Percentiles rank a stretch among this genome's conserved stretches.
Conservation (phyloP, 495 filamentous ascomycete genomes). For the Cercophora samala region DNA sequence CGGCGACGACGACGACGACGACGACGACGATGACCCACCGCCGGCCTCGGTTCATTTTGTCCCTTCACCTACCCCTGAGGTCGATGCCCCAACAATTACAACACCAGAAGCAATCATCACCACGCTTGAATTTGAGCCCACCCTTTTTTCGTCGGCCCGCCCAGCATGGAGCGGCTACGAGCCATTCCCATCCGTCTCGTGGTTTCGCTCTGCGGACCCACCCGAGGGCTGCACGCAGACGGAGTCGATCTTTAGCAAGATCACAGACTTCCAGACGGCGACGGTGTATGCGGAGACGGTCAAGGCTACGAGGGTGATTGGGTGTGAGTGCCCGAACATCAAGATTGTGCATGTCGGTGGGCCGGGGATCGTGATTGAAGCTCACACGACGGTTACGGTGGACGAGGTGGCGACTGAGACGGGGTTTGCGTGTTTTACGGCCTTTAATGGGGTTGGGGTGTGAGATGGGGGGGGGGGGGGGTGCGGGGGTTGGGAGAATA, state of each 20-base stretch:
- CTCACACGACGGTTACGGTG: slow-evolving; percentile 8
- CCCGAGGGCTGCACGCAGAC: slow-evolving; percentile 19
- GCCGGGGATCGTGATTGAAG: slow-evolving; percentile 9
- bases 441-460: background rate
- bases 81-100: background rate
- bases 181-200: background rate
- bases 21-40: background rate
- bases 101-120: too few species aligned
- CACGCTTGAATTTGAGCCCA: background rate
- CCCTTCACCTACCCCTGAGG: background rate
- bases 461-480: background rate
- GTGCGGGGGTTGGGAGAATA: background rate
- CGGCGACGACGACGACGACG: background rate
- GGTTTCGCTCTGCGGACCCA: background rate
- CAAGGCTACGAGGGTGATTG: slow-evolving; percentile 8
- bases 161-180: background rate
- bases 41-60: background rate
- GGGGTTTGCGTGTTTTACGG: background rate
- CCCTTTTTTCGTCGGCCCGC: background rate
- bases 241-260: slow-evolving; percentile 7
- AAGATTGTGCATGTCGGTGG: slow-evolving; percentile 9
- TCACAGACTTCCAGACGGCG: slow-evolving; percentile 5
- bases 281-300: slow-evolving; percentile 15
- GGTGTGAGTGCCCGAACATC: slow-evolving; percentile 15
- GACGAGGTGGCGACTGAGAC: slow-evolving; percentile 7